Evolutionary conservation across 2,329 filamentous ascomycete genomes (phyloP), one percentile per base, ranked within the genome.

Genomic region (Apiospora hydei): DNA sequence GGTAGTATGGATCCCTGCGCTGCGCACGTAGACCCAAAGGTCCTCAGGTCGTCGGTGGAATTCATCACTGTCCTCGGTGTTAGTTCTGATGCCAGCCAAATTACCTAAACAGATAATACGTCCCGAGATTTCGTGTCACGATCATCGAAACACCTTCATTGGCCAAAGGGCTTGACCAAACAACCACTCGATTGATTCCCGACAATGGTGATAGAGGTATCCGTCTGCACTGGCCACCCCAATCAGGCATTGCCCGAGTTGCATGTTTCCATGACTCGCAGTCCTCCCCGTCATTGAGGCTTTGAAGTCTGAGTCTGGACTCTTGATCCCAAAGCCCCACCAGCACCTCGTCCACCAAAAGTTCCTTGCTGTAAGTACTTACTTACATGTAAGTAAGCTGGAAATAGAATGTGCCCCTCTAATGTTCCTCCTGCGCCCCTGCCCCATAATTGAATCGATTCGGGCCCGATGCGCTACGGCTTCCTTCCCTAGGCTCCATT

Each of bases 331-430:
- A n/a, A n/a, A 41, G 8, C 57, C 30, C 57, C 53, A 61, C 53
- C 53, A 57, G 24, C 51, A 21, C 53, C 13, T 18, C 2, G 18
- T 57, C 51, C 51, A 57, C 51, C 34, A 6, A 38, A 38, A 8
- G 34, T 38, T 38, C 34, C 53, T 61, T 61, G 38, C 53, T 61
- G 30, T 61, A 34, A 26, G 51, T 57, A 30, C 26, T 30, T n/a
- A n/a, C n/a, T n/a, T n/a, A n/a, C n/a, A n/a, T n/a, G n/a, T n/a
- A 30, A 30, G 26, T 30, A 30, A 30, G 26, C 26, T 38, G 53
- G 53, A 61, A 61, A 61, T 61, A 61, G 53, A 61, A 61, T 6
- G 16, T 61, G 51, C 51, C 51, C 51, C 24, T 53, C 49, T 53
- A 26, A 26, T 53, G 49, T 16, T 53, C 49, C 24, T 53, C 18